Conservation (phyloP, 2,329 filamentous ascomycete species). For the Metarhizium sp. region DNA sequence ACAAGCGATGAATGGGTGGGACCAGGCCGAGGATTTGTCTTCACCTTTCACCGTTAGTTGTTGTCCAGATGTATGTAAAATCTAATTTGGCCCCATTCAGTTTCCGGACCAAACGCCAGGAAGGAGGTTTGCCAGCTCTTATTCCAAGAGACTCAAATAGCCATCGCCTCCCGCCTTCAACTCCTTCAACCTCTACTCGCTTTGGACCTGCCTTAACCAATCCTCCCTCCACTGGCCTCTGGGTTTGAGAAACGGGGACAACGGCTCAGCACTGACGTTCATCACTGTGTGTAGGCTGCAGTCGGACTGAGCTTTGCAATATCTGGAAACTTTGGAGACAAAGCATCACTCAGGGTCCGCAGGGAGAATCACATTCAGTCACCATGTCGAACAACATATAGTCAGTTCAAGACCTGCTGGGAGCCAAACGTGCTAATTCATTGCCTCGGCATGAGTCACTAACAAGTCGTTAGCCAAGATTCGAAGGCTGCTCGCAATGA, state of each 20-base stretch:
- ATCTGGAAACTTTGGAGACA: background rate
- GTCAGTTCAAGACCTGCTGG: slow-evolving; percentile 6
- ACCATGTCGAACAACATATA: slow-evolving; percentile 15
- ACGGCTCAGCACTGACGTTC: background rate
- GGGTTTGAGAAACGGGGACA: background rate
- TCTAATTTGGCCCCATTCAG: background rate
- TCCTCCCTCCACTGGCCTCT: slow-evolving; percentile 3
- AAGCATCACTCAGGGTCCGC: background rate
- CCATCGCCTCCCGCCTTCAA: slow-evolving; percentile 8
- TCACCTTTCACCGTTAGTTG: background rate
- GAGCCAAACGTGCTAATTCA: background rate
- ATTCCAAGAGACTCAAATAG: slow-evolving; percentile 7
- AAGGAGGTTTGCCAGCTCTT: slow-evolving; percentile 1
- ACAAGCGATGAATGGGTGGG: background rate
- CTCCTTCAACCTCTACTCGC: slow-evolving; percentile 5
- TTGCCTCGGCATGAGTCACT: background rate
- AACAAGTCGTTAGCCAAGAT: slow-evolving; percentile 3
- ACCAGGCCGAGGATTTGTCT: background rate
- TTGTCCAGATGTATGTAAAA: background rate
- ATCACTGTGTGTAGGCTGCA: background rate
- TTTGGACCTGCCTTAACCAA: slow-evolving; percentile 5
- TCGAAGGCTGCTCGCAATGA: slow-evolving; percentile 10
- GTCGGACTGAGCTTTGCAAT: background rate
- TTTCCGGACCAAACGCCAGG: background rate
- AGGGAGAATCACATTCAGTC: background rate